Percentiles rank a stretch among this genome's conserved stretches.
Evolutionary conservation across 2,329 filamentous ascomycete species (phyloP).

Genomic region (Sporothrix phasma): DNA sequence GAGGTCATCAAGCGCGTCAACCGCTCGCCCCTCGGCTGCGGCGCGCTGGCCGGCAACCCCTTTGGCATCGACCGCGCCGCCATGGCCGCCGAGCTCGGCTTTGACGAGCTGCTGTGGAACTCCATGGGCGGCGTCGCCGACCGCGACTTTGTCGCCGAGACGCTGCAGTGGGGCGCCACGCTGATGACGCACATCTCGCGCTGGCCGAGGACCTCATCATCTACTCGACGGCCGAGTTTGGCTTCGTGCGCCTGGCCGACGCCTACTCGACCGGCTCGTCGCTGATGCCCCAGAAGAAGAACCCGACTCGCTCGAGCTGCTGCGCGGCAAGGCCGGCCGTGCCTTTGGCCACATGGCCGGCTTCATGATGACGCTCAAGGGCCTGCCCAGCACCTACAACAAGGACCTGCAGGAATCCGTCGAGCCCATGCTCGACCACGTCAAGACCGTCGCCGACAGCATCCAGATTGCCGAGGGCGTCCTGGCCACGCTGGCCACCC

Average conservation of each 20-base stretch:
- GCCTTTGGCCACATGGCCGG: conserved; percentile 75
- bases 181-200: conserved; percentile 72
- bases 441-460: conserved; percentile 73
- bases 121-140: conserved; percentile 67
- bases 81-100: conserved; percentile 72
- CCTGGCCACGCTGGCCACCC: conserved; percentile 59
- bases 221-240: conserved; percentile 66
- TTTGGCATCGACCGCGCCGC: conserved; percentile 72
- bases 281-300: conserved; percentile 79
- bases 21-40: conserved; percentile 58
- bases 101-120: conserved; percentile 65
- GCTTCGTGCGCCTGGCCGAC: conserved; percentile 65
- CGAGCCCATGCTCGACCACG: conserved; percentile 74
- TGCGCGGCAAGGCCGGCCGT: conserved; percentile 67
- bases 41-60: conserved; percentile 70
- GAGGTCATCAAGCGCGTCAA: conserved; percentile 69
- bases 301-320: conserved; percentile 60
- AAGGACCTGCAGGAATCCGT: conserved; percentile 86
- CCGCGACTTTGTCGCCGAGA: conserved; percentile 74
- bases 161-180: conserved; percentile 67
- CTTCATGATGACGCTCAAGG: conserved; percentile 61
- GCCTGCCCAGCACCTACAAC: conserved; percentile 75
- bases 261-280: conserved; percentile 70
- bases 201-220: conserved; percentile 81
- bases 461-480: conserved; percentile 76